Percentiles rank a stretch among this genome's conserved stretches.
phyloP scores from a whole-genome alignment of 2,329 filamentous ascomycete species.

The Exophiala xenobiotica region DNA sequence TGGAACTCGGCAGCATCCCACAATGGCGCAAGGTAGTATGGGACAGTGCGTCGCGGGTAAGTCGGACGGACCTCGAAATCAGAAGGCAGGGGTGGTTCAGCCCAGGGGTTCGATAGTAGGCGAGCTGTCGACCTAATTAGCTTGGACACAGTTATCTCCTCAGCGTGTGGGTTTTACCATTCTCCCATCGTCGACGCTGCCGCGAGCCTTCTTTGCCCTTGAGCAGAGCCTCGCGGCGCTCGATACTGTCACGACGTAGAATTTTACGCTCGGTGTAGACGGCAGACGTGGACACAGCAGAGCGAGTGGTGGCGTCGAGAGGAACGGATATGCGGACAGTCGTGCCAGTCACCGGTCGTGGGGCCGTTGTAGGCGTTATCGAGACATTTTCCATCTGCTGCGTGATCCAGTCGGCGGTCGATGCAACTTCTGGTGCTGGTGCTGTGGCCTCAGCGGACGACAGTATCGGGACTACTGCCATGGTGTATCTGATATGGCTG shows the following conservation, averaged over 20 bases:
- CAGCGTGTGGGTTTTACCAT: slow-evolving; percentile 60
- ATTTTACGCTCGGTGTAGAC: slow-evolving; percentile 52
- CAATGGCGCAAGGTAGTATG: slow-evolving; percentile 83
- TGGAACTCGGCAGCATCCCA: slow-evolving; percentile 65
- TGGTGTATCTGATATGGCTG: background rate
- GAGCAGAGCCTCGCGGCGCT: slow-evolving; percentile 70
- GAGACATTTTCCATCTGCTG: slow-evolving; percentile 16
- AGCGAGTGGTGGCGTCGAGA: slow-evolving; percentile 57
- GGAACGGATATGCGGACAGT: slow-evolving; percentile 70
- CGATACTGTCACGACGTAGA: slow-evolving; percentile 60
- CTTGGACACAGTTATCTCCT: background rate
- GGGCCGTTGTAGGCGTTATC: slow-evolving; percentile 5
- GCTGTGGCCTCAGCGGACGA: slow-evolving; percentile 1
- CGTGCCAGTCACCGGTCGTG: slow-evolving; percentile 40
- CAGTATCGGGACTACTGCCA: slow-evolving; percentile 26
- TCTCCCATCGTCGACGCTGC: slow-evolving; percentile 89
- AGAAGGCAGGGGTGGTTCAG: slow-evolving; percentile 72
- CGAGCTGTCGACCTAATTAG: slow-evolving; percentile 59
- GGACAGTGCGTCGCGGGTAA: slow-evolving; percentile 69
- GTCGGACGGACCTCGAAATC: slow-evolving; percentile 86
- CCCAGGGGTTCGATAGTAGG: slow-evolving; percentile 82
- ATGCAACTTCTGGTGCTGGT: background rate
- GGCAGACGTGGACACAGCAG: slow-evolving; percentile 30
- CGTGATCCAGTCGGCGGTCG: slow-evolving; percentile 11
- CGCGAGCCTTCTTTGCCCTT: slow-evolving; percentile 91